These are phyloP conservation scores for Colletotrichum sansevieriae DNA, from an alignment of 2,329 filamentous ascomycete species.

Conservation along the genomic window DNA sequence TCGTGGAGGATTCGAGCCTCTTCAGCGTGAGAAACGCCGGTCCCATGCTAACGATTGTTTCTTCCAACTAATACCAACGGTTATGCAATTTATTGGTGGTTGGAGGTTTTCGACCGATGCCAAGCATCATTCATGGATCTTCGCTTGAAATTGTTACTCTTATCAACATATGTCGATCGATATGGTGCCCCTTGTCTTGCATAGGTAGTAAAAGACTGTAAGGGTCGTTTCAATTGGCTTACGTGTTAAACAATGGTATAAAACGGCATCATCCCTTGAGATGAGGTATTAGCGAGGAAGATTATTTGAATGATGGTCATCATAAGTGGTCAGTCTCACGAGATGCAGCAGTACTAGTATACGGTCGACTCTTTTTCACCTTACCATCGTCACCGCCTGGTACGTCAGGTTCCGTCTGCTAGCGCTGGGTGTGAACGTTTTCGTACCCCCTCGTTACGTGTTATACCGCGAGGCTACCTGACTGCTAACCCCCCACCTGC, in stretches of 20 bases:
- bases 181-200: neutral
- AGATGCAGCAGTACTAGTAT: neutral
- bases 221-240: neutral
- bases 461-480: neutral
- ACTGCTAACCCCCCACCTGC: neutral
- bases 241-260: neutral
- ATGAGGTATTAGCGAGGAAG: neutral
- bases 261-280: neutral
- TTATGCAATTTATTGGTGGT: accelerated
- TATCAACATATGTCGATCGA: too few species aligned
- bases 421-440: neutral
- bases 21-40: neutral
- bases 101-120: neutral
- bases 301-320: neutral
- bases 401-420: neutral
- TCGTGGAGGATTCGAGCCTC: neutral
- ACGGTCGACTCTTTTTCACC: neutral
- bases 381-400: neutral
- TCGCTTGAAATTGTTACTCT: neutral
- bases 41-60: accelerated
- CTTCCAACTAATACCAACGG: neutral
- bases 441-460: neutral
- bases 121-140: neutral
- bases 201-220: neutral
- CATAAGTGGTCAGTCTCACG: neutral